Conservation (phyloP, 2,329 filamentous ascomycete genomes). For the Cladosporium austrohemisphaericum region DNA sequence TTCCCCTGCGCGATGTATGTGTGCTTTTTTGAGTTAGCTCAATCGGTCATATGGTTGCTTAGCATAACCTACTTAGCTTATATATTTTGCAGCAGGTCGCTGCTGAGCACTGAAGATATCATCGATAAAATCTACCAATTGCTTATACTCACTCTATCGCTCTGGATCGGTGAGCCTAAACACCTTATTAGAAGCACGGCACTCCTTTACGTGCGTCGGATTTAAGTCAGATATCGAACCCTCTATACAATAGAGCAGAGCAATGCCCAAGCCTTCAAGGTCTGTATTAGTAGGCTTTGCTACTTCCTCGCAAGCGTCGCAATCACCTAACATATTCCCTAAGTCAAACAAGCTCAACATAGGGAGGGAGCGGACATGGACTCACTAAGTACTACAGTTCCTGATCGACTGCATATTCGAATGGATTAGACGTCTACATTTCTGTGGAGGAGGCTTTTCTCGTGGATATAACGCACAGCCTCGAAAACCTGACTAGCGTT, state of each 20-base stretch:
- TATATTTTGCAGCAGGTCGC: neutral
- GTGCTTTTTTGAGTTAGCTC: neutral
- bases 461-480: neutral
- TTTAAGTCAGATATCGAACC: neutral
- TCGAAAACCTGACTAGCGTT: neutral
- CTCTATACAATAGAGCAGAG: neutral
- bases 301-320: neutral
- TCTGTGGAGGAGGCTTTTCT: neutral
- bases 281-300: neutral
- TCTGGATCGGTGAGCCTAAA: neutral
- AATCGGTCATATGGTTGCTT: no score
- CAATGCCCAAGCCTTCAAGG: neutral
- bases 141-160: neutral
- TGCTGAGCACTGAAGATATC: neutral
- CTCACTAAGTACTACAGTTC: neutral
- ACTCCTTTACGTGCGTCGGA: neutral
- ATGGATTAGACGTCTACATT: neutral
- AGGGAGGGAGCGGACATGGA: neutral
- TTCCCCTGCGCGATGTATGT: neutral
- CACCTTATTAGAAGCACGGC: neutral
- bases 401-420: neutral
- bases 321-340: neutral
- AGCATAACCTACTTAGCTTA: neutral
- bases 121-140: slow-evolving; percentile 1
- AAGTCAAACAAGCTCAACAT: neutral